phyloP scores from a whole-genome alignment of 768 basidiomycete species.

The Chalciporus chontae region DNA sequence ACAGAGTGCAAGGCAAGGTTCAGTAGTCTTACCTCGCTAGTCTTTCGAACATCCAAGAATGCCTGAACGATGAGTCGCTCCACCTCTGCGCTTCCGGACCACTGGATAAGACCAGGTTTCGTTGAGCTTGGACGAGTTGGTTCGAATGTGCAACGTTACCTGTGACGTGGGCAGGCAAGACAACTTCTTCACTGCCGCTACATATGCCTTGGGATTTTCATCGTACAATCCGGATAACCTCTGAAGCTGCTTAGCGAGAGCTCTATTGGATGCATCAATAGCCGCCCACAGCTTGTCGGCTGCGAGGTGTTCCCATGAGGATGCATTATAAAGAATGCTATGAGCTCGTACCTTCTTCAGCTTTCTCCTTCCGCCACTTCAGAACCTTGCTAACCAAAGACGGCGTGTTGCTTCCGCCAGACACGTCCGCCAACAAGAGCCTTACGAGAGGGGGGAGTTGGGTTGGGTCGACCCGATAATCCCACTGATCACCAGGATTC shows the following conservation, averaged over 20 bases:
- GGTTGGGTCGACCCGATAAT: constrained; percentile 65
- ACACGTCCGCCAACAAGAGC: constrained; percentile 91
- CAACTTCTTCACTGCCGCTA: constrained; percentile 57
- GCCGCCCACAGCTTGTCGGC: constrained; percentile 64
- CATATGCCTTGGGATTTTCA: constrained; percentile 48
- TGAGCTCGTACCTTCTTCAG: constrained; percentile 44
- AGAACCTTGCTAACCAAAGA: constrained; percentile 89
- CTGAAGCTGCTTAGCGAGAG: constrained; percentile 50
- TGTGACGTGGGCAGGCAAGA: constrained; percentile 49
- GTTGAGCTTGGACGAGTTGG: not conserved
- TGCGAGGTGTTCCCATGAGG: constrained; percentile 23
- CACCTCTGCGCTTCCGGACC: constrained; percentile 29
- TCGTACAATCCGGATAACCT: constrained; percentile 49
- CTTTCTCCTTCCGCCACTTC: constrained; percentile 75
- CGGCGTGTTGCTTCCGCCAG: constrained; percentile 94
- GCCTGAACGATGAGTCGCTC: constrained; percentile 42
- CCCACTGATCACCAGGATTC: constrained; percentile 61
- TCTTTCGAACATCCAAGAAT: constrained; percentile 54
- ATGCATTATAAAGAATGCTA: not conserved
- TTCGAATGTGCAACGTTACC: constrained; percentile 41
- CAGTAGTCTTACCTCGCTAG: constrained; percentile 49
- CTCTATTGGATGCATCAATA: constrained; percentile 59
- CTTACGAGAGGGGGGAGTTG: constrained; percentile 79
- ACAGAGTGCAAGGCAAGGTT: not conserved
- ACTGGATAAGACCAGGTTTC: constrained; percentile 35